Evolutionary conservation across 495 filamentous ascomycete species (phyloP).

Genomic region (Aspergillus baeticus): DNA sequence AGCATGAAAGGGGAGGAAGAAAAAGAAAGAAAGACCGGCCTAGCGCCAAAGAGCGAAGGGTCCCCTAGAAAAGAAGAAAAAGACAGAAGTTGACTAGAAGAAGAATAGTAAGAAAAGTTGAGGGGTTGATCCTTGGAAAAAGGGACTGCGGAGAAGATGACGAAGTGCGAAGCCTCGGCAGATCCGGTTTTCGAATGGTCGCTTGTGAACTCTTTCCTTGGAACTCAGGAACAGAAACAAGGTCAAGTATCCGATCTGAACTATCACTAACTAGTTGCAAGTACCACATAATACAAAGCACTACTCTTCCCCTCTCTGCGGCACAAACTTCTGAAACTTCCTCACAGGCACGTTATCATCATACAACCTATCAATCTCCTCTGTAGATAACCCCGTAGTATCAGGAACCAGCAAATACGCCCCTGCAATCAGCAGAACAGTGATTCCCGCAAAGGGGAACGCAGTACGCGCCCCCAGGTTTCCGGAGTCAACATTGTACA

Average conservation of each 20-base stretch:
- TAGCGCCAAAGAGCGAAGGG: no score
- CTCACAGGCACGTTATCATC: slow-evolving; percentile 1
- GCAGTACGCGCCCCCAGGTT: slow-evolving; percentile 2
- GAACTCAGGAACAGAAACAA: neutral
- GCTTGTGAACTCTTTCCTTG: no score
- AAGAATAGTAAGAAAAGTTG: neutral
- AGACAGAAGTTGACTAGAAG: no score
- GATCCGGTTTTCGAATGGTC: no score
- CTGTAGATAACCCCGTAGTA: neutral
- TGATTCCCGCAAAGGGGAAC: slow-evolving; percentile 3
- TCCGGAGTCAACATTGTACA: slow-evolving; percentile 8
- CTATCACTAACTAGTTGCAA: neutral
- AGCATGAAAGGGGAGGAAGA: neutral
- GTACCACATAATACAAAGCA: neutral
- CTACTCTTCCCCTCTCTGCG: neutral
- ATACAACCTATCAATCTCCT: slow-evolving; percentile 9
- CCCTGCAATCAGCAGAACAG: neutral
- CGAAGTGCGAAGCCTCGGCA: no score
- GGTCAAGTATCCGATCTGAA: no score
- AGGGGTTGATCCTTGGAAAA: neutral
- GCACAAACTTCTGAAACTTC: neutral
- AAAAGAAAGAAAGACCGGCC: no score
- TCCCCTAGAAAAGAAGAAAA: no score
- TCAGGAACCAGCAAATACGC: slow-evolving; percentile 1
- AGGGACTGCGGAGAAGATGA: neutral